Evolutionary conservation across 768 basidiomycete species (phyloP).

Genomic region (Phaffia australis): DNA sequence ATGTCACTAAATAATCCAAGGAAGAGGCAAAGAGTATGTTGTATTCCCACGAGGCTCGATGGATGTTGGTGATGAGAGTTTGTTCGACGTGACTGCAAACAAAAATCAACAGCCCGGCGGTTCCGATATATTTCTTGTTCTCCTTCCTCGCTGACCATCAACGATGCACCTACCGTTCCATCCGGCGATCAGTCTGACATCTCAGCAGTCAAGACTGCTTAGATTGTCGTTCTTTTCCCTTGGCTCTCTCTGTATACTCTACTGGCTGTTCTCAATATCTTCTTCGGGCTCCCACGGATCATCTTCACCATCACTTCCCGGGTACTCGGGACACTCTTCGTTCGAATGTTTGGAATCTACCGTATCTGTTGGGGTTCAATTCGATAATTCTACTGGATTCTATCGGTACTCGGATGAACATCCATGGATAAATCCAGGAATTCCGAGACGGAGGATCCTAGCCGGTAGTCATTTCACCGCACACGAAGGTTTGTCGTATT

Average conservation of each 20-base stretch:
- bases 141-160: not conserved
- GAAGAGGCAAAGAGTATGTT: not conserved
- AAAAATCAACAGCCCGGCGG: too few relatives aligned
- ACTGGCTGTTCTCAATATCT: constrained; percentile 20
- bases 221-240: constrained; percentile 22
- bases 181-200: constrained; percentile 4
- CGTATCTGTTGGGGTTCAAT: not conserved
- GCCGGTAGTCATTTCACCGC: constrained; percentile 20
- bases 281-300: constrained; percentile 10
- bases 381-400: not conserved
- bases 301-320: not conserved
- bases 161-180: constrained; percentile 9
- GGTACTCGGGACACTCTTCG: not conserved
- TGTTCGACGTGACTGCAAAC: too few relatives aligned
- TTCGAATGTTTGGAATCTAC: not conserved
- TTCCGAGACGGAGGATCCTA: constrained; percentile 6
- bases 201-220: constrained; percentile 18
- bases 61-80: too few relatives aligned
- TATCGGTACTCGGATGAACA: constrained; percentile 9
- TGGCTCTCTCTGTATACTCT: constrained; percentile 22
- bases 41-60: too few relatives aligned
- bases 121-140: too few relatives aligned
- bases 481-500: constrained; percentile 17
- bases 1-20: not conserved
- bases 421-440: constrained; percentile 15